phyloP scores from a whole-genome alignment of 345 rosid species.

The Aquilaria sinensis region DNA sequence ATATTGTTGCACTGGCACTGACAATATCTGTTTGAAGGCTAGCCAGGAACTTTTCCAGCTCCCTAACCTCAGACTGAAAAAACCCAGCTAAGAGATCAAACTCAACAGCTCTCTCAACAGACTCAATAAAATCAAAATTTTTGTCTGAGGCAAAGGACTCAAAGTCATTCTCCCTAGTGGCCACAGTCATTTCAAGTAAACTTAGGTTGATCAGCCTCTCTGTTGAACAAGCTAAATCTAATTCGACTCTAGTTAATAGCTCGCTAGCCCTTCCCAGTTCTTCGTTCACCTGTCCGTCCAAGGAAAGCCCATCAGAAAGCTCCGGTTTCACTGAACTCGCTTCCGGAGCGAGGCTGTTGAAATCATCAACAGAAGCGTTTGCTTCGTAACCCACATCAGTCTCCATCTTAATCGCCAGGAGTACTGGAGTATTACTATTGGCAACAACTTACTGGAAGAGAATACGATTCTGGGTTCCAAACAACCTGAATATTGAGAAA shows the following conservation, averaged over 20 bases:
- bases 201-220: constrained; percentile 75
- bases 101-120: constrained; percentile 51
- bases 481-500: no score
- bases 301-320: constrained; percentile 31
- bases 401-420: constrained; percentile 31
- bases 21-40: constrained; percentile 31
- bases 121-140: constrained; percentile 22
- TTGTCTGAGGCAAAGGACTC: constrained; percentile 42
- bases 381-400: constrained; percentile 27
- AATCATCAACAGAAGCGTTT: constrained; percentile 42
- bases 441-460: no score
- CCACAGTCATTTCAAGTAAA: constrained; percentile 71
- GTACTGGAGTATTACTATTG: no score
- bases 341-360: constrained; percentile 39
- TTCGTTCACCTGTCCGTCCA: constrained; percentile 37
- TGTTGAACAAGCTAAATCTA: constrained; percentile 62
- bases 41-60: constrained; percentile 42
- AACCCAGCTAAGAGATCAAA: constrained; percentile 64
- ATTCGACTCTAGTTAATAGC: constrained; percentile 53
- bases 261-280: constrained; percentile 36
- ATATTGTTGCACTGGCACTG: constrained; percentile 31
- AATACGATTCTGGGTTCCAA: no score
- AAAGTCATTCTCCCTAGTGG: constrained; percentile 62
- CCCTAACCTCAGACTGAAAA: constrained; percentile 58
- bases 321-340: constrained; percentile 42